phyloP scores from a whole-genome alignment of 805 yeast species.

The Ogataea ramenticola region DNA sequence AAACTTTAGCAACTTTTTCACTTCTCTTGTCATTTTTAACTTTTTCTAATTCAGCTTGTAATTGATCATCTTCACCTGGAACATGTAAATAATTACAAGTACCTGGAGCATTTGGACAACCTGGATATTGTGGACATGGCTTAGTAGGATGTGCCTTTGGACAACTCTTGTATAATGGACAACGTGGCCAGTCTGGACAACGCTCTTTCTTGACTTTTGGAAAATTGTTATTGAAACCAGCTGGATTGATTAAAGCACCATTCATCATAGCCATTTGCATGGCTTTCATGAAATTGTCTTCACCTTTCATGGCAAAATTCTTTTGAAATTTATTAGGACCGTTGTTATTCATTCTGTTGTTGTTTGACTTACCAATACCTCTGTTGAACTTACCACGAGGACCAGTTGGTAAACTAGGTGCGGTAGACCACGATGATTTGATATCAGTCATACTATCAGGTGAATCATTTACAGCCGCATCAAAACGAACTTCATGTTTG shows the following conservation, averaged over 20 bases:
- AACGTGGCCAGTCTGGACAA: slow-evolving; percentile 66
- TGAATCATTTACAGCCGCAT: slow-evolving; percentile 10
- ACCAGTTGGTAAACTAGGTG: background rate
- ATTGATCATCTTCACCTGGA: slow-evolving; percentile 74
- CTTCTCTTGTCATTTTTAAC: slow-evolving; percentile 30
- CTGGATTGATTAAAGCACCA: slow-evolving; percentile 5
- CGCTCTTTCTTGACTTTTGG: slow-evolving; percentile 48
- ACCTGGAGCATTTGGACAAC: slow-evolving; percentile 73
- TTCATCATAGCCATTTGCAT: slow-evolving; percentile 28
- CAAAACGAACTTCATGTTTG: slow-evolving; percentile 23
- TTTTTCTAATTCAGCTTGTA: slow-evolving; percentile 61
- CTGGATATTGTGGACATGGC: slow-evolving; percentile 65
- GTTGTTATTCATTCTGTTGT: slow-evolving; percentile 6
- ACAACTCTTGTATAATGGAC: slow-evolving; percentile 53
- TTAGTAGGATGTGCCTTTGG: slow-evolving; percentile 75
- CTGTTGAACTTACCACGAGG: background rate
- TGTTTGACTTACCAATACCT: background rate
- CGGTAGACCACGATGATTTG: too few species aligned
- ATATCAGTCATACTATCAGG: slow-evolving; percentile 2
- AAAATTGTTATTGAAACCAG: slow-evolving; percentile 25
- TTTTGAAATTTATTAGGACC: slow-evolving; percentile 15
- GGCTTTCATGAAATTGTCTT: slow-evolving; percentile 34
- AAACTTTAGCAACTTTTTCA: slow-evolving; percentile 10
- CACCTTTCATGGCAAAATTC: slow-evolving; percentile 30
- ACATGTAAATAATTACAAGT: slow-evolving; percentile 72